Conservation (phyloP, 768 basidiomycete genomes). For the Mycena leptocephala region DNA sequence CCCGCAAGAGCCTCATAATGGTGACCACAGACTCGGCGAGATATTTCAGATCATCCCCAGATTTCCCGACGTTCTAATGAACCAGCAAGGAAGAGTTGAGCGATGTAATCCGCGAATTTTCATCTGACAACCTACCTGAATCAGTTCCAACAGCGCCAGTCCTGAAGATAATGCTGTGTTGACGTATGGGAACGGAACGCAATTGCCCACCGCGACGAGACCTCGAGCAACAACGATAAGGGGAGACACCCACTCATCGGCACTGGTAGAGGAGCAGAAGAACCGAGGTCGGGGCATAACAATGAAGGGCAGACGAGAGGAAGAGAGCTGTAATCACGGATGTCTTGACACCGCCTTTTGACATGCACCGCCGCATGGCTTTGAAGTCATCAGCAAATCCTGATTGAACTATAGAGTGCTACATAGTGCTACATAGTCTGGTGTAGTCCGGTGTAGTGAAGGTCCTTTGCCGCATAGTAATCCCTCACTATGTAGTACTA, state of each 20-base stretch:
- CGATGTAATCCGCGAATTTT: neutral
- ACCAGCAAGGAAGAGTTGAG: neutral
- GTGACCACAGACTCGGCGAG: neutral
- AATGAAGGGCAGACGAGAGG: too few relatives aligned
- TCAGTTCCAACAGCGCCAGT: conserved; percentile 2
- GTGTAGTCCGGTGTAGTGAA: too few relatives aligned
- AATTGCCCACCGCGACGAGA: neutral
- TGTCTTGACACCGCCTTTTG: too few relatives aligned
- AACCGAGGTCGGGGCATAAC: neutral
- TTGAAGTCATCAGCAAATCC: too few relatives aligned
- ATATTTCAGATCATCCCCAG: neutral
- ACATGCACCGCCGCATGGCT: too few relatives aligned
- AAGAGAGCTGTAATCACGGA: too few relatives aligned
- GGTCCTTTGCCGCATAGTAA: too few relatives aligned
- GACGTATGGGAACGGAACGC: conserved; percentile 9
- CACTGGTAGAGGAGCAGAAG: neutral
- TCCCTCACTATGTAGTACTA: too few relatives aligned
- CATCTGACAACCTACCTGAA: neutral
- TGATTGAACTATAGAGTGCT: too few relatives aligned
- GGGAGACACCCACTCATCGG: conserved; percentile 6
- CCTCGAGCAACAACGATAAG: neutral
- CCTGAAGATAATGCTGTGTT: neutral
- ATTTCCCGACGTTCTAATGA: neutral
- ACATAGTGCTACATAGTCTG: too few relatives aligned
- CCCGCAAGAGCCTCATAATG: neutral